Evolutionary conservation across 768 basidiomycete genomes (phyloP).

Genomic region (Lentinula edodes): DNA sequence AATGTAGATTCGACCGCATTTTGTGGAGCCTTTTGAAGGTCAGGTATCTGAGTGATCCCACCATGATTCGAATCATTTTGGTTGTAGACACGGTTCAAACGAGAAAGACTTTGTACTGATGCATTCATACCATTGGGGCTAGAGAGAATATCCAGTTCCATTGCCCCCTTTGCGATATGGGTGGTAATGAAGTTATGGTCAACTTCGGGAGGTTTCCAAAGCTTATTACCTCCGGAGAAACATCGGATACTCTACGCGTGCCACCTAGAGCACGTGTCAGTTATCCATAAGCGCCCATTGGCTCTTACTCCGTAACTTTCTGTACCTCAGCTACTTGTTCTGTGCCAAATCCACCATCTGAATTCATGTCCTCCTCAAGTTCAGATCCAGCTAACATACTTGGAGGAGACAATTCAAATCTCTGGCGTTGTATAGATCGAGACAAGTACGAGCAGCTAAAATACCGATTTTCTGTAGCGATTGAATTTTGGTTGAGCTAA

Average conservation of each 20-base stretch:
- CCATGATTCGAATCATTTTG: not conserved
- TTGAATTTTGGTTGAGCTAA: constrained; percentile 26
- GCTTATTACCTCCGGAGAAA: not conserved
- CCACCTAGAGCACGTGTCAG: too few relatives aligned
- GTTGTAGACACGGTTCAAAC: not conserved
- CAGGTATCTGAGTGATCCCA: not conserved
- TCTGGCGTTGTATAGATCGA: constrained; percentile 57
- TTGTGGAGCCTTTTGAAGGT: too few relatives aligned
- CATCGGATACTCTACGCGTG: not conserved
- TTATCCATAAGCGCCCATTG: not conserved
- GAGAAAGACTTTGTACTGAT: not conserved
- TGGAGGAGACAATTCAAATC: constrained; percentile 45
- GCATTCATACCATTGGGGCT: not conserved
- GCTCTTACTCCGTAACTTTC: too few relatives aligned
- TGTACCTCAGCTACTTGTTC: too few relatives aligned
- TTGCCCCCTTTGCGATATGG: not conserved
- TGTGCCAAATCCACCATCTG: too few relatives aligned
- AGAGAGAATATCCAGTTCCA: not conserved
- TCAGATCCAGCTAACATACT: constrained; percentile 41
- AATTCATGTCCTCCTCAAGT: constrained; percentile 17
- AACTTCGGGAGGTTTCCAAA: too few relatives aligned
- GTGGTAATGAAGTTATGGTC: not conserved
- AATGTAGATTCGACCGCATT: too few relatives aligned
- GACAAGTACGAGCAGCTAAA: constrained; percentile 47
- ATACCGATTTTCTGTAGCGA: not conserved